These are phyloP conservation scores for Pestalotiopsis sp. DNA, from an alignment of 2,329 filamentous ascomycete genomes.

Conservation along the genomic window DNA sequence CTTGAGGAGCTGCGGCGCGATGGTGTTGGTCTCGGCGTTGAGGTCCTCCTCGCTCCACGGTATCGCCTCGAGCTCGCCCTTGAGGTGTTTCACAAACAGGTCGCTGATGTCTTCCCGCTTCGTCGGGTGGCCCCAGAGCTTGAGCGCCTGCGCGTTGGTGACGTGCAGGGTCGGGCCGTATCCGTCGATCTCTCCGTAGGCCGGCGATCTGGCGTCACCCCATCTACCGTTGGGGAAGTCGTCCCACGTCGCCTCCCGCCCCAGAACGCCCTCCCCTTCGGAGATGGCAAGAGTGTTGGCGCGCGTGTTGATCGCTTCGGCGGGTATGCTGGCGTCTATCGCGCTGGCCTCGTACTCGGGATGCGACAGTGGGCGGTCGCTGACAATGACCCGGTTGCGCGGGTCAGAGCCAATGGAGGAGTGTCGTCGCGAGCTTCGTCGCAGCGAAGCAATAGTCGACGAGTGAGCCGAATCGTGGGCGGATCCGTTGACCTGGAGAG, in stretches of 20 bases:
- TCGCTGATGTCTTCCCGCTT: slow-evolving; percentile 71
- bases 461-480: slow-evolving; percentile 20
- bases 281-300: slow-evolving; percentile 90
- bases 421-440: slow-evolving; percentile 58
- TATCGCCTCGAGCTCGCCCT: slow-evolving; percentile 76
- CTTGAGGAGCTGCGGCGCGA: slow-evolving; percentile 72
- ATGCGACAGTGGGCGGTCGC: slow-evolving; percentile 59
- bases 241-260: slow-evolving; percentile 96
- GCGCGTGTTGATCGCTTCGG: slow-evolving; percentile 72
- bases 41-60: slow-evolving; percentile 94
- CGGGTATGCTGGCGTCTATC: slow-evolving; percentile 75
- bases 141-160: slow-evolving; percentile 78
- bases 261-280: slow-evolving; percentile 86
- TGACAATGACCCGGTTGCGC: slow-evolving; percentile 84
- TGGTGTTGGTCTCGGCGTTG: slow-evolving; percentile 80
- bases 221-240: slow-evolving; percentile 97
- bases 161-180: slow-evolving; percentile 96
- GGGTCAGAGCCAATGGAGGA: slow-evolving; percentile 84
- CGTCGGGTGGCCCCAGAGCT: slow-evolving; percentile 81
- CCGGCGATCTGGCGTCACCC: slow-evolving; percentile 89
- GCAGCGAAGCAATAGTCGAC: slow-evolving; percentile 29
- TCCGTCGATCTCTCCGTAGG: slow-evolving; percentile 96
- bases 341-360: slow-evolving; percentile 73
- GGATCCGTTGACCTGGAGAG: slow-evolving; percentile 54
- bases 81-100: slow-evolving; percentile 80